These are phyloP conservation scores for Pleurotus pulmonarius DNA, from an alignment of 768 basidiomycete genomes.

Conservation along the genomic window DNA sequence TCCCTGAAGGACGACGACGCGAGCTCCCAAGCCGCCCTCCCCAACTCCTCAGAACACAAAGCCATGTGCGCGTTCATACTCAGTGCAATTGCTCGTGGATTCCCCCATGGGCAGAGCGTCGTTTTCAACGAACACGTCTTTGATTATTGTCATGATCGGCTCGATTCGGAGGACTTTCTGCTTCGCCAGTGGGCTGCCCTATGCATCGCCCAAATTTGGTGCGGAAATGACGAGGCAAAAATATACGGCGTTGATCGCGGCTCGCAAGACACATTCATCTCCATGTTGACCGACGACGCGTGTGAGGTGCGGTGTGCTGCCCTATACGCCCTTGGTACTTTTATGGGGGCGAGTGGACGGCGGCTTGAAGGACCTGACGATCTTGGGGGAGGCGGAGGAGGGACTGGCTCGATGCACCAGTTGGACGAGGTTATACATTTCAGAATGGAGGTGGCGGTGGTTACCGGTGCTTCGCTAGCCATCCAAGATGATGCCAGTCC, in stretches of 20 bases:
- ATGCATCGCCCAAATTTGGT: constrained; percentile 96
- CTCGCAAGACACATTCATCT: constrained; percentile 79
- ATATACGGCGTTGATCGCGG: constrained; percentile 74
- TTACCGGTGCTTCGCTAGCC: constrained; percentile 82
- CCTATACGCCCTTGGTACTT: constrained; percentile 87
- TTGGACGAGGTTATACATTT: constrained; percentile 78
- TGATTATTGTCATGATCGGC: constrained; percentile 77
- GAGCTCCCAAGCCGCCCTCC: constrained; percentile 45
- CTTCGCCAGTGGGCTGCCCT: constrained; percentile 92
- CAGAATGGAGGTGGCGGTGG: constrained; percentile 88
- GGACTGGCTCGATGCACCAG: constrained; percentile 76
- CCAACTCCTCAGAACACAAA: constrained; percentile 93
- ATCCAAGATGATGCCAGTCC: constrained; percentile 94
- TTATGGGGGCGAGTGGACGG: constrained; percentile 81
- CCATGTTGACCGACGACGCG: constrained; percentile 78
- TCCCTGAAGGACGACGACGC: constrained; percentile 60
- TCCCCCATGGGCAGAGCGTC: constrained; percentile 78
- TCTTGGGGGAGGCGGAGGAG: constrained; percentile 72
- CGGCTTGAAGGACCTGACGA: constrained; percentile 45
- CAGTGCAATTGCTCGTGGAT: constrained; percentile 82
- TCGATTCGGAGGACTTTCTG: constrained; percentile 89
- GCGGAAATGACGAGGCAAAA: constrained; percentile 86
- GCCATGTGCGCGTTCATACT: constrained; percentile 99
- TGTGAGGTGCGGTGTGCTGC: constrained; percentile 92
- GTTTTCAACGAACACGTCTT: constrained; percentile 81